A percentile compares a stretch with the other conserved stretches of the same genome.
These are phyloP conservation scores for Echria macrotheca DNA, from an alignment of 495 filamentous ascomycete genomes.

Conservation along the genomic window DNA sequence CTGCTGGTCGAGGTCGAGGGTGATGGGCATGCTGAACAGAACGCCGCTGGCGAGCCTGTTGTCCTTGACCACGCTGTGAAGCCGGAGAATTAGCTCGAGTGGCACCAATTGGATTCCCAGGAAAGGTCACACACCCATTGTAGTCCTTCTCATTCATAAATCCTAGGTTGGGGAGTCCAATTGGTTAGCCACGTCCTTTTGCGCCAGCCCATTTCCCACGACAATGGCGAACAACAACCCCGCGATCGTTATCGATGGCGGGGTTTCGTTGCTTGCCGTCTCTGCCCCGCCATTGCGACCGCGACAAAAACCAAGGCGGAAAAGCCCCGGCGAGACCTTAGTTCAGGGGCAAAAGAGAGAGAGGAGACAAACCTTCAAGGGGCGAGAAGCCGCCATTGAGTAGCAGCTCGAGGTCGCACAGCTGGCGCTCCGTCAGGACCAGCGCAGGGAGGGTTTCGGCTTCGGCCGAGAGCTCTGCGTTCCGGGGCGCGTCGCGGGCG, in stretches of 20 bases:
- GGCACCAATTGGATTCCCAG: not conserved
- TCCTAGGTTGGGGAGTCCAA: slow-evolving; percentile 46
- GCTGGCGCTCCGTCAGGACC: slow-evolving; percentile 81
- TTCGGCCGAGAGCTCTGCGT: slow-evolving; percentile 70
- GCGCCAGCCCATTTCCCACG: too few relatives aligned
- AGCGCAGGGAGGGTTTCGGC: slow-evolving; percentile 84
- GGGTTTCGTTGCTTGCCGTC: slow-evolving; percentile 28
- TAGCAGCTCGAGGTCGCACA: slow-evolving; percentile 95
- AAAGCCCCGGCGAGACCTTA: not conserved
- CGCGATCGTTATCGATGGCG: slow-evolving; percentile 14
- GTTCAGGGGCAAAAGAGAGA: not conserved
- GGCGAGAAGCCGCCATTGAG: slow-evolving; percentile 96
- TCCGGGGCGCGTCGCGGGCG: slow-evolving; percentile 77
- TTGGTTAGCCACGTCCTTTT: slow-evolving; percentile 21
- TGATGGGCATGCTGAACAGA: slow-evolving; percentile 96
- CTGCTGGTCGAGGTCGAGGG: slow-evolving; percentile 73
- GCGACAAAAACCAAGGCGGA: not conserved
- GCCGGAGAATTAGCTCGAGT: not conserved
- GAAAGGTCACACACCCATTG: slow-evolving; percentile 61
- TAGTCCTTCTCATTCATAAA: slow-evolving; percentile 98
- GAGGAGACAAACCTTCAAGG: slow-evolving; percentile 69
- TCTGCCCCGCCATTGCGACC: slow-evolving; percentile 11
- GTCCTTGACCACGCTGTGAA: slow-evolving; percentile 73
- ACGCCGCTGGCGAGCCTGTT: slow-evolving; percentile 81
- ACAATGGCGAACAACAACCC: too few relatives aligned